Evolutionary conservation across 2,329 filamentous ascomycete species (phyloP).

Genomic region (Xylaria sp.): DNA sequence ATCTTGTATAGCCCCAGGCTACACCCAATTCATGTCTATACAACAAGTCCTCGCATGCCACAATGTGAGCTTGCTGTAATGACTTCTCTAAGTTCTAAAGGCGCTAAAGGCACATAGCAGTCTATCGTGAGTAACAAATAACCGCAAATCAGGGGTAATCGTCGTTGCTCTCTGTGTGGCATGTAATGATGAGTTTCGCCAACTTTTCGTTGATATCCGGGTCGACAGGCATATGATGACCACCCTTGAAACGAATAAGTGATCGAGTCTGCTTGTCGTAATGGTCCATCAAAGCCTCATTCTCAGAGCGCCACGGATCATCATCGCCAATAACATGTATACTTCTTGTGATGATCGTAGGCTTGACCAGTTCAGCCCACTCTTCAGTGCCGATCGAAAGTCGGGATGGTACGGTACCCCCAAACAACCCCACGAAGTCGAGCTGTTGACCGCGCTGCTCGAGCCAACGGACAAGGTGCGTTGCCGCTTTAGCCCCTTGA

Average conservation of each 20-base stretch:
- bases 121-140: background rate
- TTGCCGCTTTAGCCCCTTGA: constrained; percentile 33
- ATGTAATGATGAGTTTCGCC: constrained; percentile 28
- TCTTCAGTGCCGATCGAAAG: constrained; percentile 18
- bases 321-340: constrained; percentile 36
- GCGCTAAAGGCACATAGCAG: background rate
- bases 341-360: constrained; percentile 30
- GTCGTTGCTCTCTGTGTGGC: constrained; percentile 24
- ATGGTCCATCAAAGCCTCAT: constrained; percentile 32
- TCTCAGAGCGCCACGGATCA: constrained; percentile 31
- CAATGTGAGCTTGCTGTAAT: background rate
- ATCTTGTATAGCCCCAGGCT: no score
- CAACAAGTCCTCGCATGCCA: no score
- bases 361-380: constrained; percentile 31
- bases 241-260: constrained; percentile 30
- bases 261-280: constrained; percentile 25
- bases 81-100: background rate
- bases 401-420: constrained; percentile 30
- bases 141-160: background rate
- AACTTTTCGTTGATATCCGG: constrained; percentile 24
- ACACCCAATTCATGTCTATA: no score
- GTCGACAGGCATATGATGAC: constrained; percentile 34
- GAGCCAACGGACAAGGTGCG: constrained; percentile 32
- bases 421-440: constrained; percentile 30
- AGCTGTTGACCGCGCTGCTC: constrained; percentile 35